phyloP scores from a whole-genome alignment of 768 basidiomycete species.

The Rhizopogon sp. region DNA sequence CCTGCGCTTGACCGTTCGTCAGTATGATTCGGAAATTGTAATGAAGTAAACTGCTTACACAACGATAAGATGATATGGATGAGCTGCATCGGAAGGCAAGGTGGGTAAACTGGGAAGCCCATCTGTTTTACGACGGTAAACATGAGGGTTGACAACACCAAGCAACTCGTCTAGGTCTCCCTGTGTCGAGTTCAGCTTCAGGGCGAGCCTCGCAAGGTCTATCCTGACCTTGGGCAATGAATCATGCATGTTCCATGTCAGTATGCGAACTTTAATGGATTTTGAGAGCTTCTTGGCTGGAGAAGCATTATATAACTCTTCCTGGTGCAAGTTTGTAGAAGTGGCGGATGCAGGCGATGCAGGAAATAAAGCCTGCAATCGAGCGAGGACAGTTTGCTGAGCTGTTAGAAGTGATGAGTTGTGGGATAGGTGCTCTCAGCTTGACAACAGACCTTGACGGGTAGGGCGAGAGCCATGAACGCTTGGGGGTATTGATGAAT shows the following conservation, averaged over 20 bases:
- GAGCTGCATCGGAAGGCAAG: slow-evolving; percentile 45
- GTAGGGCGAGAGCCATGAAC: too few relatives aligned
- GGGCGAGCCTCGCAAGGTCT: neutral
- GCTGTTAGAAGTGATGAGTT: slow-evolving; percentile 12
- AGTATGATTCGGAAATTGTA: slow-evolving; percentile 2
- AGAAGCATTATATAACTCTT: slow-evolving; percentile 11
- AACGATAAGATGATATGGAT: slow-evolving; percentile 77
- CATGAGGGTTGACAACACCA: slow-evolving; percentile 46
- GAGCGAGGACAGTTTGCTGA: slow-evolving; percentile 40
- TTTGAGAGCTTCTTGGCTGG: slow-evolving; percentile 27
- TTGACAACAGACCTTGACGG: too few relatives aligned
- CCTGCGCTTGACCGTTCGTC: slow-evolving; percentile 43
- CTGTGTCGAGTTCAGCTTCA: slow-evolving; percentile 30
- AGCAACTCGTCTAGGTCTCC: slow-evolving; percentile 71
- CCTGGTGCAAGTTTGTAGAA: slow-evolving; percentile 15
- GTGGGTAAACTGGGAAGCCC: slow-evolving; percentile 34
- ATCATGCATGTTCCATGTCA: slow-evolving; percentile 88
- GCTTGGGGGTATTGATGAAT: too few relatives aligned
- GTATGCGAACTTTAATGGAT: slow-evolving; percentile 60
- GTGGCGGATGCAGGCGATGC: slow-evolving; percentile 21
- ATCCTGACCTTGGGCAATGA: slow-evolving; percentile 61
- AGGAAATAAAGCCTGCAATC: slow-evolving; percentile 50
- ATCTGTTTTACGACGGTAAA: slow-evolving; percentile 26
- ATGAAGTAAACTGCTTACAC: slow-evolving; percentile 43
- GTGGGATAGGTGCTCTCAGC: neutral